phyloP scores from a whole-genome alignment of 495 filamentous ascomycete species.

The Lentithecium fluviatile region DNA sequence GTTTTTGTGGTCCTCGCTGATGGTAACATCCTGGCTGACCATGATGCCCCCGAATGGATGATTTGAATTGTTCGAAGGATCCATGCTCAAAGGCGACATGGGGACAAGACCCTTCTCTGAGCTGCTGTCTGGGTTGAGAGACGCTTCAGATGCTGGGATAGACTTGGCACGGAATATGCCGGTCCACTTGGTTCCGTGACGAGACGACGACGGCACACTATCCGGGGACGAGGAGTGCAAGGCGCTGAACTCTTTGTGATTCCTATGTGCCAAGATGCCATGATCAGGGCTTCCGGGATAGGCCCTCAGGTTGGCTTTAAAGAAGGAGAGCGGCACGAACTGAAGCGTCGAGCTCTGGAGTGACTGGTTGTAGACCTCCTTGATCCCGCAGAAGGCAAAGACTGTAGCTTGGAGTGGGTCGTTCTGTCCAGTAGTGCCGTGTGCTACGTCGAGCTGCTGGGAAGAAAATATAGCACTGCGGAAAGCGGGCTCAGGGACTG shows the following conservation, averaged over 20 bases:
- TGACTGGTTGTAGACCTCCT: constrained; percentile 48
- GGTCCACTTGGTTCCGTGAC: constrained; percentile 3
- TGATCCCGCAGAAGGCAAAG: constrained; percentile 57
- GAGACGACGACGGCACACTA: not conserved
- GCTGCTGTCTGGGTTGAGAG: constrained; percentile 50
- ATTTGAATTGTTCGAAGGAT: constrained; percentile 50
- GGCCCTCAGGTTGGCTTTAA: constrained; percentile 57
- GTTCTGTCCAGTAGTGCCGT: constrained; percentile 30
- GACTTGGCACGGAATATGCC: constrained; percentile 6
- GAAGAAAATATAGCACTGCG: constrained; percentile 51
- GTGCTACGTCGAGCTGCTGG: constrained; percentile 50
- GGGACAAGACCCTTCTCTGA: constrained; percentile 41
- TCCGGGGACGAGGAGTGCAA: constrained; percentile 39
- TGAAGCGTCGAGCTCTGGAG: constrained; percentile 44
- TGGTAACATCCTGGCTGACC: constrained; percentile 45
- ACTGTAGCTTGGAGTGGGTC: constrained; percentile 41
- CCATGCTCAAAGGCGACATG: constrained; percentile 38
- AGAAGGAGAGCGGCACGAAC: constrained; percentile 55
- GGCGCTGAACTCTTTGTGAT: constrained; percentile 50
- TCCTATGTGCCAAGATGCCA: constrained; percentile 52
- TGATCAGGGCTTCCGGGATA: constrained; percentile 53
- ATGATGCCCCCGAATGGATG: constrained; percentile 46
- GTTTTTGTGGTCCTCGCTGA: constrained; percentile 31
- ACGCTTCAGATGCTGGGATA: constrained; percentile 9
- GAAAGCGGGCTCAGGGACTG: constrained; percentile 51